Evolutionary conservation across 78 protist genomes (phyloP), one percentile per base, ranked within the genome.

Genomic region (Isochrysis galbana): DNA sequence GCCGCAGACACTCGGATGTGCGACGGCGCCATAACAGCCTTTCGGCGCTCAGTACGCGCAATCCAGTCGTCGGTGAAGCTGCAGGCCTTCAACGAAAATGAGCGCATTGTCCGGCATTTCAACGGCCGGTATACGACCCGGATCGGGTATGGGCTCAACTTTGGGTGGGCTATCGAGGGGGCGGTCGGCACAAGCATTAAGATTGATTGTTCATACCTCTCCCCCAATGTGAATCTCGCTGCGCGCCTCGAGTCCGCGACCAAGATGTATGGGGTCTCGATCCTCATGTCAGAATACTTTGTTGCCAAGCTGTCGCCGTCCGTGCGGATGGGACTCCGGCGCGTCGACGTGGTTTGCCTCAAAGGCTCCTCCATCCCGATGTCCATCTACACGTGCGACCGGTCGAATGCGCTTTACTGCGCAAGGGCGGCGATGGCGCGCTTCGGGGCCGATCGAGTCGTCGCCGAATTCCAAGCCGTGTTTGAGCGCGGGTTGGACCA

Each of bases 91-190:
- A 80, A 36, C 39, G 23, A 44, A 5, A 4, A n/a, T 21, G 88
- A 7, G 55, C 36, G 36, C 25, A 42, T 41, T 38, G 22, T 5
- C 48, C 2, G 3, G 34, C 0, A 7, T 3, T 44, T 41, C 10
- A n/a, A 41, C 21, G 38, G 88, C 19, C 5, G 1, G 39, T 80
- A 80, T 54, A 3, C 21, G 25, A 44, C 51, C 41, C 17, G 26
- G 54, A 10, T 80, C 39, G 88, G 88, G 32, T 89, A n/a, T 25
- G 92, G 92, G n/a, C 86, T 89, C 14, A 82, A 89, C 74, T 38
- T 55, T 32, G 92, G 92, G 22, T 89, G 92, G 92, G 21, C 92
- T 26, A 21, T 89, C 5, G 92, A 69, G 5, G 92, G 92, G 21
- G 47, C 92, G 10, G n/a, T 89, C 29, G 92, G 92, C 38, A 21